Percentiles rank a stretch among this genome's conserved stretches.
These are phyloP conservation scores for Schrenkiella parvula DNA, from an alignment of 345 rosid species.

Conservation along the genomic window DNA sequence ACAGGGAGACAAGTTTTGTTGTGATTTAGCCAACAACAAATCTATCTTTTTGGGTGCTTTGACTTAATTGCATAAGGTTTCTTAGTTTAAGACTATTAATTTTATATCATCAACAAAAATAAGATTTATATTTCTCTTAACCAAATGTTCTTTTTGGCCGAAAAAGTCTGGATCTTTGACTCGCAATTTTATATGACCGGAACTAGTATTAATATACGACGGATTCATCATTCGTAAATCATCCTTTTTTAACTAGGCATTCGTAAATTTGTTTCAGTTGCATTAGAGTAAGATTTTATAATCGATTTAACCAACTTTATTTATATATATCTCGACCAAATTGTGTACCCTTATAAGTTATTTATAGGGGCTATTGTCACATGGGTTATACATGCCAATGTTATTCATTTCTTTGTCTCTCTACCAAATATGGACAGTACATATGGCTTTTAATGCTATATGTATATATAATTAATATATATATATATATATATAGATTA, in stretches of 20 bases:
- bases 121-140: neutral
- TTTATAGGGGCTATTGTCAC: slow-evolving; percentile 22
- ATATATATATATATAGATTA: neutral
- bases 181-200: neutral
- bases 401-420: slow-evolving; percentile 5
- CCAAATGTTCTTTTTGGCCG: neutral
- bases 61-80: neutral
- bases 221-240: neutral
- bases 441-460: slow-evolving; percentile 16
- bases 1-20: neutral
- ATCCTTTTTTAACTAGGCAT: neutral
- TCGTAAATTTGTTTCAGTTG: neutral
- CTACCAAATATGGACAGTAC: slow-evolving; percentile 17
- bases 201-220: neutral
- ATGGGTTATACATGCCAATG: slow-evolving; percentile 27
- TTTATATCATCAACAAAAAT: neutral
- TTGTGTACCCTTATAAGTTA: slow-evolving; percentile 3
- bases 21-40: slow-evolving; percentile 11
- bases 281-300: neutral
- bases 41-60: neutral
- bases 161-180: neutral
- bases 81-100: neutral
- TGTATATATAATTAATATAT: neutral
- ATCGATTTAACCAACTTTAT: neutral
- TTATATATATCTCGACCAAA: slow-evolving; percentile 3